Percentiles rank a stretch among this genome's conserved stretches.
Conservation (phyloP, 2,329 filamentous ascomycete species). For the Diaporthe ilicicola region DNA sequence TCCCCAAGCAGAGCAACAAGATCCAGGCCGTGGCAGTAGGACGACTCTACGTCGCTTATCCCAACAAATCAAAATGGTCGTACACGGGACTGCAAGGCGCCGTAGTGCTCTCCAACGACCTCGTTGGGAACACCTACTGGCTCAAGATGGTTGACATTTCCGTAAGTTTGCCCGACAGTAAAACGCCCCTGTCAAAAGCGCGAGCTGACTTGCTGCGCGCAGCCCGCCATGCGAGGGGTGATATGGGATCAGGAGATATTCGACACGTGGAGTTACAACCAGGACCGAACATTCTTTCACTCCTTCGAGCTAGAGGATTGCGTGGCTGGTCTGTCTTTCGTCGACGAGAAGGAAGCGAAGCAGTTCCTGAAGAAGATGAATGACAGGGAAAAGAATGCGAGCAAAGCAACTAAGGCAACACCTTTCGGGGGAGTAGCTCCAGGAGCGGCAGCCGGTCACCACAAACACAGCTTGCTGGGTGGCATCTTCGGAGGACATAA, state of each 20-base stretch:
- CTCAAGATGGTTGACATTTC: constrained; percentile 97
- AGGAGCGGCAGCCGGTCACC: constrained; percentile 47
- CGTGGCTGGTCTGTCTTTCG: constrained; percentile 88
- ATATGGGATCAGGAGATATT: constrained; percentile 99
- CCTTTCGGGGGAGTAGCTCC: constrained; percentile 70
- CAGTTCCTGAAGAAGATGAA: constrained; percentile 98
- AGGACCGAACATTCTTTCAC: constrained; percentile 97
- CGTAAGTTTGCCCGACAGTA: constrained; percentile 60
- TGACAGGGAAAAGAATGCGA: constrained; percentile 93
- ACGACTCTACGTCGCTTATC: constrained; percentile 91
- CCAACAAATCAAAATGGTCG: constrained; percentile 86
- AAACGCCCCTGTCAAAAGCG: background rate
- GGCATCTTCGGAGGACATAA: constrained; percentile 69
- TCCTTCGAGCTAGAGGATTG: constrained; percentile 96
- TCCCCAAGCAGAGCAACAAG: constrained; percentile 95
- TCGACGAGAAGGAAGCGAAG: constrained; percentile 97
- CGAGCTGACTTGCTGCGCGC: constrained; percentile 34
- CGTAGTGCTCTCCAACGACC: constrained; percentile 88
- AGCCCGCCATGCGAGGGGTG: constrained; percentile 83
- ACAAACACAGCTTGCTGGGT: constrained; percentile 61
- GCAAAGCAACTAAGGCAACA: constrained; percentile 82
- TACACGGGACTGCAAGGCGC: constrained; percentile 95
- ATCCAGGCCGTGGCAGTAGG: constrained; percentile 96
- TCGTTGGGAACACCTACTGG: constrained; percentile 96
- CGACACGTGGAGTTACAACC: constrained; percentile 93